Percentiles rank a stretch among this genome's conserved stretches.
phyloP scores from a whole-genome alignment of 305 asterid species.

The Fraxinus albicans region DNA sequence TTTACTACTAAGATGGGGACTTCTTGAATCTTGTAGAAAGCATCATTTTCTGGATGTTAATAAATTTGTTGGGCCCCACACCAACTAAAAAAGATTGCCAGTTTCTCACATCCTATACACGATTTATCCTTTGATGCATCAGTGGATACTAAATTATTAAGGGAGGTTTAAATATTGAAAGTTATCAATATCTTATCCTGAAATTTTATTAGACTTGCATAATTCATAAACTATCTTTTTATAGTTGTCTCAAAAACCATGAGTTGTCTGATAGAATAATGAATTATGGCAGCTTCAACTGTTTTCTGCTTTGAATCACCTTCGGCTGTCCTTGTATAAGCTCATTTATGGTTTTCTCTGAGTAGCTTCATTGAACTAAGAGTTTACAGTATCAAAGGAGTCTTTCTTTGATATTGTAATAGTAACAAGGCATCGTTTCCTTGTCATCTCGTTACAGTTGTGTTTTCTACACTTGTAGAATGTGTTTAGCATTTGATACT shows the following conservation, averaged over 20 bases:
- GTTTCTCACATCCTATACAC: neutral
- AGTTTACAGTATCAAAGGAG: neutral
- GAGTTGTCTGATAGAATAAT: neutral
- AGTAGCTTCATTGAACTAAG: neutral
- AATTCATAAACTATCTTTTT: neutral
- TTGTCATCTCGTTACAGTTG: neutral
- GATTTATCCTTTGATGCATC: neutral
- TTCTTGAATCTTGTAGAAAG: slow-evolving; percentile 6
- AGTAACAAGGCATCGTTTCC: neutral
- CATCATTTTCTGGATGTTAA: neutral
- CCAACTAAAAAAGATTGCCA: neutral
- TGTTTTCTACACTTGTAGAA: neutral
- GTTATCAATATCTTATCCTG: neutral
- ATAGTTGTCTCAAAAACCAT: neutral
- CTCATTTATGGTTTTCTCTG: neutral
- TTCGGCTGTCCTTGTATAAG: neutral
- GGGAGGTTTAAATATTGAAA: neutral
- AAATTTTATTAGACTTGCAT: neutral
- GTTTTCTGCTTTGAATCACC: neutral
- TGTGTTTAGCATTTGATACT: neutral
- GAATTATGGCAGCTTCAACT: neutral
- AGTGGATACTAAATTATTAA: neutral
- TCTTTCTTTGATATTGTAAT: neutral
- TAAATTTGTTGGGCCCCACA: neutral
- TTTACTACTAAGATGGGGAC: neutral